Percentiles rank a stretch among this genome's conserved stretches.
Evolutionary conservation across 352 stramenopile genomes (phyloP).

Genomic region (Phytophthora sp.): DNA sequence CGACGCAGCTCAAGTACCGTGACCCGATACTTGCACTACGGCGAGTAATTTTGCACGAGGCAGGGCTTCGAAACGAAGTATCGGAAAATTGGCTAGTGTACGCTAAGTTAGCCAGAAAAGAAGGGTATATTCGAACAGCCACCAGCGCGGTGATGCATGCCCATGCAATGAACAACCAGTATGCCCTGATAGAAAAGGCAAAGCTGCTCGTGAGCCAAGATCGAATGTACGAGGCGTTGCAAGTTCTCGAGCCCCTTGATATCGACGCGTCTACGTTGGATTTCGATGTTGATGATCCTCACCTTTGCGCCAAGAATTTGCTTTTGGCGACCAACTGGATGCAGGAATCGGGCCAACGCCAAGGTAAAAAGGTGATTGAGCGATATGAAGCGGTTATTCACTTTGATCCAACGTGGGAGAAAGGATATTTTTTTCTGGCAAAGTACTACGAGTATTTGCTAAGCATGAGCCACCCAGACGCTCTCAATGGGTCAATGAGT

Average conservation of each 20-base stretch:
- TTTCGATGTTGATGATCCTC: slow-evolving; percentile 75
- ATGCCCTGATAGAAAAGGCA: slow-evolving; percentile 77
- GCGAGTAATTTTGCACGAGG: slow-evolving; percentile 76
- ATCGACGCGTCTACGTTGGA: slow-evolving; percentile 80
- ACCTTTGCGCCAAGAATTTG: slow-evolving; percentile 87
- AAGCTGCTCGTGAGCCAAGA: slow-evolving; percentile 85
- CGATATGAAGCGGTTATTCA: slow-evolving; percentile 95
- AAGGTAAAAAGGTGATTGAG: slow-evolving; percentile 93
- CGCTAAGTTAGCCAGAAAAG: slow-evolving; percentile 83
- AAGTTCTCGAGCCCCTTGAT: slow-evolving; percentile 82
- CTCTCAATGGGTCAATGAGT: slow-evolving; percentile 38
- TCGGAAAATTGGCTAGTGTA: slow-evolving; percentile 86
- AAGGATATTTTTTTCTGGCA: slow-evolving; percentile 90
- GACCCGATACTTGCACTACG: slow-evolving; percentile 86
- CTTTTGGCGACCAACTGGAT: slow-evolving; percentile 97
- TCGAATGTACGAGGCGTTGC: slow-evolving; percentile 85
- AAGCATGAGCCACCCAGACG: slow-evolving; percentile 69
- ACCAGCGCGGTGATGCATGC: slow-evolving; percentile 88
- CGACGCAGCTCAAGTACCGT: slow-evolving; percentile 82
- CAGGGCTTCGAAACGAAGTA: slow-evolving; percentile 66
- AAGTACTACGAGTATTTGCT: slow-evolving; percentile 94
- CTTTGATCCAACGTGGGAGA: slow-evolving; percentile 94
- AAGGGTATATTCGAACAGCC: slow-evolving; percentile 81
- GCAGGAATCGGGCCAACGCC: slow-evolving; percentile 93
- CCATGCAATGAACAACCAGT: slow-evolving; percentile 75